These are phyloP conservation scores for Kwoniella heveanensis DNA, from an alignment of 768 basidiomycete species.

Conservation along the genomic window DNA sequence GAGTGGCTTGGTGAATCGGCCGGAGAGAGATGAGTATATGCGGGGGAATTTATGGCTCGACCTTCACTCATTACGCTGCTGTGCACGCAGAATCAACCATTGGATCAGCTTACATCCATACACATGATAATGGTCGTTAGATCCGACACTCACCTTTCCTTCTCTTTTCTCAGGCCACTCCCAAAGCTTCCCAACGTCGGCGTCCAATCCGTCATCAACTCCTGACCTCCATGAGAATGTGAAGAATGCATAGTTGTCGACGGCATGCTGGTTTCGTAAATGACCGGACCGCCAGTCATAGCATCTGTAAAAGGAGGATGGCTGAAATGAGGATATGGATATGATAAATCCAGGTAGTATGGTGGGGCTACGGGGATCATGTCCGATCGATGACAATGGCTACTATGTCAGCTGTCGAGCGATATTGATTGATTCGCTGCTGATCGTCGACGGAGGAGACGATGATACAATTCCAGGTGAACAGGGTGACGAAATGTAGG, in stretches of 20 bases:
- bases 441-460: no score
- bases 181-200: conserved; percentile 23
- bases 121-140: no score
- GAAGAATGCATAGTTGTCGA: conserved; percentile 13
- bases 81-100: background rate
- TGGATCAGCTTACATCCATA: background rate
- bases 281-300: conserved; percentile 31
- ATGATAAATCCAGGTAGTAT: conserved; percentile 5
- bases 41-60: conserved; percentile 27
- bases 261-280: conserved; percentile 27
- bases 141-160: conserved; percentile 27
- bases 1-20: conserved; percentile 24
- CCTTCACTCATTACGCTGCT: conserved; percentile 11
- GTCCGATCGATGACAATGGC: background rate
- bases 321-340: conserved; percentile 11
- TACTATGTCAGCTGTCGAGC: background rate
- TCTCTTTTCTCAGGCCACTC: conserved; percentile 12
- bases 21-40: conserved; percentile 34
- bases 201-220: conserved; percentile 39
- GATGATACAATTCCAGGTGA: background rate
- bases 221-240: conserved; percentile 28
- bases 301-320: conserved; percentile 7
- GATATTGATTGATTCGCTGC: background rate
- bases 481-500: no score
- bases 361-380: background rate